These are phyloP conservation scores for Lactarius psammicola DNA, from an alignment of 768 basidiomycete genomes.

Conservation along the genomic window DNA sequence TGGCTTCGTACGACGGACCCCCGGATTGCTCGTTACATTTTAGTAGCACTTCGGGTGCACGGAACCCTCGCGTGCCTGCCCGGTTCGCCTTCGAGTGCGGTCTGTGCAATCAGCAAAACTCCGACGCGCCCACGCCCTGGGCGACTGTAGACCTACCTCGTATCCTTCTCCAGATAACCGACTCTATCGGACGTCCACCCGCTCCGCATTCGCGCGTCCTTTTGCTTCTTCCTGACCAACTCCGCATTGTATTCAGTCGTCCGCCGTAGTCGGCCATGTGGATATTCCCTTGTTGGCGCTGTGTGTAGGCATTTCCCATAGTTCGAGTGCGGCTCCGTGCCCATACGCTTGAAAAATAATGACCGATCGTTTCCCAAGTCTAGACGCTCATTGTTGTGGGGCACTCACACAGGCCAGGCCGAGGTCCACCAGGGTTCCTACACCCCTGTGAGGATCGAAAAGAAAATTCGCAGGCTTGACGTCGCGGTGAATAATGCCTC, in stretches of 20 bases:
- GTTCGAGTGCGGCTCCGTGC: conserved; percentile 49
- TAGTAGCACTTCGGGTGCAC: conserved; percentile 92
- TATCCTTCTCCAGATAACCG: conserved; percentile 75
- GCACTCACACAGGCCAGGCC: conserved; percentile 85
- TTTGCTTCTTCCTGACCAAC: conserved; percentile 55
- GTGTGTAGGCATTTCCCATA: conserved; percentile 78
- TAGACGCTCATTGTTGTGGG: neutral
- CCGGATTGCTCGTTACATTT: conserved; percentile 94
- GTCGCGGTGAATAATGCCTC: conserved; percentile 91
- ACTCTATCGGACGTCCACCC: conserved; percentile 61
- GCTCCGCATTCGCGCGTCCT: conserved; percentile 56
- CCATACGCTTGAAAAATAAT: conserved; percentile 35
- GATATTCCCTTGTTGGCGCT: conserved; percentile 52
- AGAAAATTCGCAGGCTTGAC: conserved; percentile 98
- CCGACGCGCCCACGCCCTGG: neutral
- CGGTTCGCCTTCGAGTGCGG: conserved; percentile 90
- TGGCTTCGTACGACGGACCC: conserved; percentile 49
- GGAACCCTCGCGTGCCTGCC: conserved; percentile 94
- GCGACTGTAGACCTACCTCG: conserved; percentile 46
- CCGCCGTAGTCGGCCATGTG: conserved; percentile 62
- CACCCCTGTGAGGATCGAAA: conserved; percentile 78
- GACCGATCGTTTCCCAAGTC: neutral
- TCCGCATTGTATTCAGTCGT: conserved; percentile 48
- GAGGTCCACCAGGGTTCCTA: conserved; percentile 91
- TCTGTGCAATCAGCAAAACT: conserved; percentile 38